Base-by-base conservation (phyloP, 192 early-diverging fungal genomes). In the Coemansia umbellata region DNA sequence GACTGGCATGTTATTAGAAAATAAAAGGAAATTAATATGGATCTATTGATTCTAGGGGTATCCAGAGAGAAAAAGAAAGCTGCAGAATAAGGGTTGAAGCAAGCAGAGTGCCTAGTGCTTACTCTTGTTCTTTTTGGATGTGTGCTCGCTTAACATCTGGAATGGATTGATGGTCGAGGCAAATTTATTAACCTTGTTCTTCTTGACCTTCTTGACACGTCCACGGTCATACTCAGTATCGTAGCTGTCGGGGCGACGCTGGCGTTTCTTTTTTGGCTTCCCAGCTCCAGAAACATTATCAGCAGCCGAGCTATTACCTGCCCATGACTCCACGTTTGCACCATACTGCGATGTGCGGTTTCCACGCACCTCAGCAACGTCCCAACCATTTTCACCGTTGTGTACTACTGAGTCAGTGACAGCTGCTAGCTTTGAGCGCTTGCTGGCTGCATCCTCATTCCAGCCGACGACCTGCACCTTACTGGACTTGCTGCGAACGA, bases 191-290 rank as follows among this genome's bases (percentile, higher is more conserved):
- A 33, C 55, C 43, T 80, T 77, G 59, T 82, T 75, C 53, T 66
- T 68, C 74, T 87, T 89, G 53, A 86, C 67, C 78, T 87, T 89
- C 57, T 89, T 89, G 24, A 79, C 51, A 44, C 84, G 83, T 22
- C 87, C 87, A 33, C 82, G 81, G 58, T 89, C 87, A 59, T 89
- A 89, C 24, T 87, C 87, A 14, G 82, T 49, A 51, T 89, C 85
- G 40, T 84, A 86, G 36, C 66, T 73, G 41, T 84, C 82, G 7
- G 75, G 72, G 32, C 80, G 84, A 35, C 73, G 78, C 37, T 79
- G 76, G 30, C 79, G 58, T 31, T 71, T 74, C 57, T 69, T 75
- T 7, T 80, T 44, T 24, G 69, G 61, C 30, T 9, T 63, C 28
- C 10, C 50, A 24, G 24, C 62, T 2, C 42, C 50, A 9, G 41